Conservation (phyloP, 129 eudicot species). For the Pseudognaphalium luteoalbum region DNA sequence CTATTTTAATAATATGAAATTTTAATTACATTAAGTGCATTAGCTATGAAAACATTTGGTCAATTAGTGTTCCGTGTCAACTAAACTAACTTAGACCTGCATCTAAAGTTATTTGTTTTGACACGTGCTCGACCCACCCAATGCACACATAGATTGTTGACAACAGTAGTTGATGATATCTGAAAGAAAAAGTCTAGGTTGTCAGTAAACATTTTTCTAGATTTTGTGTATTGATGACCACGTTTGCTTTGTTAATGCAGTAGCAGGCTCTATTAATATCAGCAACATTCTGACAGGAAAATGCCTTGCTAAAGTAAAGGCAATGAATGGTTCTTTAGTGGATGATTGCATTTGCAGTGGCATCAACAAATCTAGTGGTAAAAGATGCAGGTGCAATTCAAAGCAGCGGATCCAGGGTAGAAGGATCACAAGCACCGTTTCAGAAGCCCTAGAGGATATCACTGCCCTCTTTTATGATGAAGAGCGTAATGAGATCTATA, state of each 20-base stretch:
- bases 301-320: neutral
- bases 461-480: neutral
- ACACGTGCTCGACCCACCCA: too few species aligned
- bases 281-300: slow-evolving; percentile 1
- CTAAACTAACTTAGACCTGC: too few species aligned
- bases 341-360: neutral
- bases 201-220: too few species aligned
- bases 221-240: neutral
- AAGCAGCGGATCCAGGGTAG: neutral
- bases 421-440: neutral
- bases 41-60: too few species aligned
- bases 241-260: neutral
- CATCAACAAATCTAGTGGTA: neutral
- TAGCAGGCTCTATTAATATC: neutral
- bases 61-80: too few species aligned
- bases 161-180: too few species aligned
- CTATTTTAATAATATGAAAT: too few species aligned
- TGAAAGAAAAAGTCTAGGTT: too few species aligned
- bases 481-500: slow-evolving; percentile 2
- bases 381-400: neutral
- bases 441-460: slow-evolving; percentile 1
- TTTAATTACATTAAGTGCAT: too few species aligned
- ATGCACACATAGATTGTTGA: too few species aligned
- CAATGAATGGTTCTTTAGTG: neutral
- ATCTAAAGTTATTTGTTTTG: too few species aligned